Base-by-base conservation (phyloP, 352 stramenopile genomes). In the Globisporangium solare region DNA sequence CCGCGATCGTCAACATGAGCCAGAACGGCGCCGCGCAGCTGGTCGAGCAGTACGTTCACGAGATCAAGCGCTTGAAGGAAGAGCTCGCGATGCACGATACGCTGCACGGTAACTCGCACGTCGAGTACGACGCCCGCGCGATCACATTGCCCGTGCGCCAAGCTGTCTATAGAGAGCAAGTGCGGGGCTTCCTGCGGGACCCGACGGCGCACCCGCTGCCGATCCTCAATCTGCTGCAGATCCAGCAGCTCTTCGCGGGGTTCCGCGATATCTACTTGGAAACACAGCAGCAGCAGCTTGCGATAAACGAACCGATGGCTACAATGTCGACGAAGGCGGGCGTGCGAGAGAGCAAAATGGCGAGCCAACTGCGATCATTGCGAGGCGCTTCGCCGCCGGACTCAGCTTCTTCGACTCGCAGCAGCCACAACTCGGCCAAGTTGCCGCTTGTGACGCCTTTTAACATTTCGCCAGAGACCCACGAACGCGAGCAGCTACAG, bases 1-100 rank as follows among this genome's bases (percentile, higher is more conserved):
- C 72, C 3, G 73, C 83, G 12, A 64, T 90, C 50, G 66, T 94
- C 42, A 95, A 94, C 50, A 60, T 88, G 49, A 57, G 56, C 0
- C 51, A 63, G 59, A 31, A 50, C 31, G 20, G 40, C 39, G 63
- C 18, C 2, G 13, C 8, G 7, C 27, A 58, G n/a, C 21, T 60
- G 3, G 51, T 76, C 22, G 59, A 76, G 14, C 65, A 75, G 48
- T 72, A 73, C 51, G 24, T 64, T 8, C 52, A 66, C 1, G 81
- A 91, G 52, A 83, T 89, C 58, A 65, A 68, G 39, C 63, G 65
- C 21, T 64, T 91, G 17, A 73, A 78, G 14, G 61, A 70, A 13
- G 81, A 92, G 48, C 66, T 93, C 6, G 70, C 70, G 20, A 67
- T 89, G 64, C 71, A 85, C 51, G 83, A 91, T 63, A 70, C 67